These are phyloP conservation scores for Cyberlindnera meyerae DNA, from an alignment of 805 yeast genomes.

Conservation along the genomic window DNA sequence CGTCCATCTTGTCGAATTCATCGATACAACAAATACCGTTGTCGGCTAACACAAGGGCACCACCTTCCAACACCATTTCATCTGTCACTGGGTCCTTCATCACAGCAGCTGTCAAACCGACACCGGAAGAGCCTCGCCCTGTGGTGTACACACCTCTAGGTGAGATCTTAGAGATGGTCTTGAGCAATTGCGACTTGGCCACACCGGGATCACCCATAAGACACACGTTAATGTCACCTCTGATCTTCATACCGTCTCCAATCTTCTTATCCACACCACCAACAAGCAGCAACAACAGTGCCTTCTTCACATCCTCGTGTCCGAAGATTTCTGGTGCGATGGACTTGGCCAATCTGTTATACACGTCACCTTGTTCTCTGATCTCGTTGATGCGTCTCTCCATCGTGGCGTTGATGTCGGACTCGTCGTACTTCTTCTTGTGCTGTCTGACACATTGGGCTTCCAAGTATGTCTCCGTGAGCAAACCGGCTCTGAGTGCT, in stretches of 20 bases:
- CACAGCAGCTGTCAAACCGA: conserved; percentile 97
- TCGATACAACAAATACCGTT: conserved; percentile 98
- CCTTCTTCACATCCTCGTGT: conserved; percentile 89
- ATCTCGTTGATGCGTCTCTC: conserved; percentile 52
- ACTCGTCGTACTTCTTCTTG: conserved; percentile 75
- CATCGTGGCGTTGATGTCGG: conserved; percentile 52
- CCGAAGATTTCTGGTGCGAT: conserved; percentile 98
- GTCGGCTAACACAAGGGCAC: conserved; percentile 94
- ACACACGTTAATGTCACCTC: conserved; percentile 95
- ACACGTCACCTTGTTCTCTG: conserved; percentile 60
- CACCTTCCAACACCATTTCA: conserved; percentile 97
- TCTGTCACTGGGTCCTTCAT: conserved; percentile 99
- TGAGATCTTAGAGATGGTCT: conserved; percentile 85
- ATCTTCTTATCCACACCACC: conserved; percentile 95
- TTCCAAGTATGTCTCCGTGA: conserved; percentile 90
- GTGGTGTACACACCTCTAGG: conserved; percentile 97
- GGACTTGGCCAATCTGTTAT: conserved; percentile 74
- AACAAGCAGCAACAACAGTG: conserved; percentile 73
- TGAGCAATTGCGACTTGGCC: conserved; percentile 93
- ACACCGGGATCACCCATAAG: conserved; percentile 99
- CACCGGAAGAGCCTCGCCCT: conserved; percentile 98
- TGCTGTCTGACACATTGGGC: conserved; percentile 84
- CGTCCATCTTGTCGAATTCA: conserved; percentile 99
- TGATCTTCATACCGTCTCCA: conserved; percentile 94
- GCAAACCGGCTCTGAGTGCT: conserved; percentile 86